Conservation (phyloP, 768 basidiomycete genomes). For the Ephemerocybe angulata region DNA sequence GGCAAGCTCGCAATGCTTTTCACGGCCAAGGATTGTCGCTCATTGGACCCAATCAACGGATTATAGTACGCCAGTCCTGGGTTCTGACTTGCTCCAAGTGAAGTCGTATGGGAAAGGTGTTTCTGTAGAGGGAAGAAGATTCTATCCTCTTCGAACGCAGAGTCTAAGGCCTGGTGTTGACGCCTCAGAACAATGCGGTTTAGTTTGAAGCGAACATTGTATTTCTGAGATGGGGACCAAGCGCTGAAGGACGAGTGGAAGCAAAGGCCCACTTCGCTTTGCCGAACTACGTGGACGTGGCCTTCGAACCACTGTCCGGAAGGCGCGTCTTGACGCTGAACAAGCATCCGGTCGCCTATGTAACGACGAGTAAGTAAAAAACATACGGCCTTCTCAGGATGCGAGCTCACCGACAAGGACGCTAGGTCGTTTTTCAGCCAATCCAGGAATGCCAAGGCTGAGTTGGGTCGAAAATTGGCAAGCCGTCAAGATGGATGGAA, state of each 20-base stretch:
- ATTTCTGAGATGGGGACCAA: slow-evolving; percentile 32
- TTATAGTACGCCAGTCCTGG: slow-evolving; percentile 34
- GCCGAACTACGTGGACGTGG: slow-evolving; percentile 48
- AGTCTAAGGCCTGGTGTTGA: slow-evolving; percentile 57
- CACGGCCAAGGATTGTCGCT: slow-evolving; percentile 47
- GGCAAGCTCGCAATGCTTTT: slow-evolving; percentile 39
- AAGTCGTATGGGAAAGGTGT: too few species aligned
- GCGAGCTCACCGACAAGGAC: slow-evolving; percentile 47
- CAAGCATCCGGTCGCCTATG: slow-evolving; percentile 52
- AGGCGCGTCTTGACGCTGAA: slow-evolving; percentile 35
- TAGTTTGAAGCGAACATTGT: slow-evolving; percentile 53
- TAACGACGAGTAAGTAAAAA: background rate
- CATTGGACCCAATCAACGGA: slow-evolving; percentile 41
- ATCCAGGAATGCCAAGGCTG: slow-evolving; percentile 35
- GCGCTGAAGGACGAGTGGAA: slow-evolving; percentile 44
- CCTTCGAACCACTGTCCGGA: slow-evolving; percentile 56
- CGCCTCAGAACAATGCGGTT: slow-evolving; percentile 54
- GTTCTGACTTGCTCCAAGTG: too few species aligned
- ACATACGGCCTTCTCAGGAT: background rate
- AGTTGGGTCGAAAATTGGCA: background rate
- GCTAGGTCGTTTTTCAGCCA: slow-evolving; percentile 57
- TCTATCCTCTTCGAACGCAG: slow-evolving; percentile 39
- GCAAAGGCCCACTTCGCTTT: slow-evolving; percentile 47
- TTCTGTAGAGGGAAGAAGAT: slow-evolving; percentile 45
- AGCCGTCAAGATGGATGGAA: background rate